Conservation (phyloP, 305 asterid species). For the Fraxinus albicans region DNA sequence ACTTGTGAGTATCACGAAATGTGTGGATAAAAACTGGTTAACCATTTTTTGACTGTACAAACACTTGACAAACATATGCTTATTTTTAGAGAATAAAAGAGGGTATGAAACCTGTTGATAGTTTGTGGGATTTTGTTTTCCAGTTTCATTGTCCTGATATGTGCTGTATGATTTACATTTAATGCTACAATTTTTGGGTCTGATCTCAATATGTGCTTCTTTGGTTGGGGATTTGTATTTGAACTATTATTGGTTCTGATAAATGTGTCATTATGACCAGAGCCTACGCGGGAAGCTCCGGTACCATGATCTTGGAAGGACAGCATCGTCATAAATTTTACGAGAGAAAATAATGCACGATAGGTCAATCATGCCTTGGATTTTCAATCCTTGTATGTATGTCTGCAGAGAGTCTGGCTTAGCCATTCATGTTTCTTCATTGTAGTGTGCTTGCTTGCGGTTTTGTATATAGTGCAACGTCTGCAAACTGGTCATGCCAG, state of each 20-base stretch:
- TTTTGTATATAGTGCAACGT: slow-evolving; percentile 42
- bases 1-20: background rate
- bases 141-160: background rate
- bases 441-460: slow-evolving; percentile 42
- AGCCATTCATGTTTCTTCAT: slow-evolving; percentile 38
- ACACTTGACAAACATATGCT: background rate
- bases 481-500: slow-evolving; percentile 33
- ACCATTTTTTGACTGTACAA: background rate
- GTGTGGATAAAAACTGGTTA: background rate
- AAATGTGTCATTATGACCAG: slow-evolving; percentile 26
- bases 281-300: slow-evolving; percentile 12
- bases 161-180: background rate
- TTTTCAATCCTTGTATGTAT: slow-evolving; percentile 41
- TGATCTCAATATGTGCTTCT: background rate
- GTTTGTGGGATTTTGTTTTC: background rate
- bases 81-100: background rate
- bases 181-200: background rate
- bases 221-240: background rate
- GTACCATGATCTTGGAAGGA: slow-evolving; percentile 19
- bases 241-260: background rate
- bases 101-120: background rate
- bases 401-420: slow-evolving; percentile 33
- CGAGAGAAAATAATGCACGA: slow-evolving; percentile 30
- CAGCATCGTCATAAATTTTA: slow-evolving; percentile 28
- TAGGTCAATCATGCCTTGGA: slow-evolving; percentile 43